Conservation (phyloP, 306 rosid species). For the Cicer pinnatifidum region DNA sequence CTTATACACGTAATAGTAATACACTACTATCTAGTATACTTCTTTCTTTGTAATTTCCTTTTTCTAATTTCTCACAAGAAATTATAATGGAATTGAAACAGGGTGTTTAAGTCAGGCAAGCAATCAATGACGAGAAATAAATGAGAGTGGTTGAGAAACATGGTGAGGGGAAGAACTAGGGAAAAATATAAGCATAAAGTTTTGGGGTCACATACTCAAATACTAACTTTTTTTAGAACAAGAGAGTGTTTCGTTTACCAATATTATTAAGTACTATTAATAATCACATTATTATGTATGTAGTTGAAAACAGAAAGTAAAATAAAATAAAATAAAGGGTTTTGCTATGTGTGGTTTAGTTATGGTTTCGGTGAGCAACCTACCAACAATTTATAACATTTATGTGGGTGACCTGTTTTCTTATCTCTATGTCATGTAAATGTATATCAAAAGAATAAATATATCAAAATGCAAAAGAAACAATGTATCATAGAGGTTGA, state of each 20-base stretch:
- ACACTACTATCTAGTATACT: background rate
- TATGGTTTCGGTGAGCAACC: conserved; percentile 70
- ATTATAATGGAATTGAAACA: conserved; percentile 45
- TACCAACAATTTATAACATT: conserved; percentile 58
- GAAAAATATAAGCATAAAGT: background rate
- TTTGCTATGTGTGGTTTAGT: conserved; percentile 59
- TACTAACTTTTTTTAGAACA: background rate
- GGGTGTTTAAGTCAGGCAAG: conserved; percentile 49
- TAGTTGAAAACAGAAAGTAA: background rate
- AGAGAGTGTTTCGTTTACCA: conserved; percentile 29
- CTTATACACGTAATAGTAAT: background rate
- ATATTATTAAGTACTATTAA: background rate
- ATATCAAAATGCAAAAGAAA: too few species aligned
- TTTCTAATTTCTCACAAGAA: conserved; percentile 39
- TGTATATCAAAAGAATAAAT: too few species aligned
- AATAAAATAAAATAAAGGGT: conserved; percentile 19
- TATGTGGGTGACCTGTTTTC: conserved; percentile 45
- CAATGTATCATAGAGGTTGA: too few species aligned
- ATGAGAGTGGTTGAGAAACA: conserved; percentile 90
- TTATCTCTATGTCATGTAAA: background rate
- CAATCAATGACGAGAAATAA: conserved; percentile 69
- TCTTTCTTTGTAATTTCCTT: conserved; percentile 18
- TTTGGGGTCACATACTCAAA: conserved; percentile 21
- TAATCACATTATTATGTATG: background rate
- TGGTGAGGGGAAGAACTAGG: conserved; percentile 22